Base-by-base conservation (phyloP, 2,329 filamentous ascomycete genomes). In the Colletotrichum destructivum region DNA sequence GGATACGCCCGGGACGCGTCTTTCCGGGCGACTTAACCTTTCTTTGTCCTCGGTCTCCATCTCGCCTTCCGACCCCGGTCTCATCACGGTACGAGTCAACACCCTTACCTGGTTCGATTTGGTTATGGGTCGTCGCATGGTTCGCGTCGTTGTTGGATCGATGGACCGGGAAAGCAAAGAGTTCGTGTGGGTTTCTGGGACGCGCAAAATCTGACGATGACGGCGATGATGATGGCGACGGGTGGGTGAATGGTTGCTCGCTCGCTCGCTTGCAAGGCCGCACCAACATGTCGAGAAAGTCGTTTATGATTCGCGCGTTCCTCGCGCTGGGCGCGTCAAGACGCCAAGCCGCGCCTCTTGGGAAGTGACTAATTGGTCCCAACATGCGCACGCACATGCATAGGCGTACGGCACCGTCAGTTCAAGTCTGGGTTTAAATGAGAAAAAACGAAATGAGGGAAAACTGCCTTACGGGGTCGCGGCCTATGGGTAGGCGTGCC, bases 381-480 rank as follows among this genome's bases (percentile, higher is more conserved):
- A 68, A 68, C 21, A 38, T 65, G 46, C 55, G 62, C 62, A 59
- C 35, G 62, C 62, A 59, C 16, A 69, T 42, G 49, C 56, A 54
- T 52, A 38, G 47, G 15, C 12, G 44, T 57, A 64, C 61, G 64
- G 42, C 69, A 68, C 69, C 57, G 56, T 51, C 26, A 21, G 18
- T 42, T 38, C 44, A 13, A 26, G 26, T 23, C 47, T 42, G 38
- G 51, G 15, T 63, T 52, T 59, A 57, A 38, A 31, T 31, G 26
- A 23, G 59, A 55, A 38, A 60, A 61, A 60, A 72, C 35, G 60
- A 62, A 67, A 49, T 47, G 62, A 73, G 75, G 75, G 52, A 72
- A 65, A 64, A 69, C 62, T 60, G 69, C 65, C 64, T 61, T 67
- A 57, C 46, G 59, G 63, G 49, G 62, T 61, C 47, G 55, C 67